Conservation (phyloP, 208 protist species). For the Crithidia mellificae region DNA sequence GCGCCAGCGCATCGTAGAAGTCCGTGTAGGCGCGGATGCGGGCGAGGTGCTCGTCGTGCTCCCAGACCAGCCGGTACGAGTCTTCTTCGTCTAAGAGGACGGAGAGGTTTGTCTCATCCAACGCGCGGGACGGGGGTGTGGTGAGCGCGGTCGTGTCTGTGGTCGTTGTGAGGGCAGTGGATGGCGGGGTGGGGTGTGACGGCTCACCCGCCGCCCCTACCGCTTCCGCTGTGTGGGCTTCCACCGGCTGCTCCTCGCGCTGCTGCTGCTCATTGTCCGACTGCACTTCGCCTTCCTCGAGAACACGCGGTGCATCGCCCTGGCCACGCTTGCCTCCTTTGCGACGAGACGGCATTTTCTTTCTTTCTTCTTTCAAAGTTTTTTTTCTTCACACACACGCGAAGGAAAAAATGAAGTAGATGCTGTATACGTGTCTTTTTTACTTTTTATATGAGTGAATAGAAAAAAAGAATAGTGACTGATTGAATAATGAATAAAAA, state of each 20-base stretch:
- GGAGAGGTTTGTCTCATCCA: conserved; percentile 3
- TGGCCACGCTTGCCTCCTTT: background rate
- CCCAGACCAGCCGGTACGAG: conserved; percentile 26
- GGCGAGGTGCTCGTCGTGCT: conserved; percentile 29
- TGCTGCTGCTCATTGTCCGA: background rate
- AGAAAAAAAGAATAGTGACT: background rate
- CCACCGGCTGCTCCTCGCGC: background rate
- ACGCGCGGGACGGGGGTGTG: background rate
- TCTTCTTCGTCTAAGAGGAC: conserved; percentile 34
- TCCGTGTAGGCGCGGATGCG: conserved; percentile 30
- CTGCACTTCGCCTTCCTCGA: background rate
- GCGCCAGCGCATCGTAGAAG: conserved; percentile 22
- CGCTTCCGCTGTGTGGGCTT: background rate
- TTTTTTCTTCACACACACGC: too few species aligned
- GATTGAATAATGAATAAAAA: too few species aligned
- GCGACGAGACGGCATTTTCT: conserved; percentile 6
- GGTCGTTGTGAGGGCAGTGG: too few species aligned
- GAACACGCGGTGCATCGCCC: background rate
- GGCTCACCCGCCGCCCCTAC: too few species aligned
- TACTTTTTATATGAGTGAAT: too few species aligned
- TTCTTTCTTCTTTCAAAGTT: too few species aligned
- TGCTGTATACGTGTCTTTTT: too few species aligned
- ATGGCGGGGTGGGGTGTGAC: too few species aligned
- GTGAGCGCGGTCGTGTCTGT: too few species aligned
- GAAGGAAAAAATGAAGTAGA: too few species aligned